phyloP scores from a whole-genome alignment of 192 early-diverging fungal genomes.

The Rhizoclosmatium globosum region DNA sequence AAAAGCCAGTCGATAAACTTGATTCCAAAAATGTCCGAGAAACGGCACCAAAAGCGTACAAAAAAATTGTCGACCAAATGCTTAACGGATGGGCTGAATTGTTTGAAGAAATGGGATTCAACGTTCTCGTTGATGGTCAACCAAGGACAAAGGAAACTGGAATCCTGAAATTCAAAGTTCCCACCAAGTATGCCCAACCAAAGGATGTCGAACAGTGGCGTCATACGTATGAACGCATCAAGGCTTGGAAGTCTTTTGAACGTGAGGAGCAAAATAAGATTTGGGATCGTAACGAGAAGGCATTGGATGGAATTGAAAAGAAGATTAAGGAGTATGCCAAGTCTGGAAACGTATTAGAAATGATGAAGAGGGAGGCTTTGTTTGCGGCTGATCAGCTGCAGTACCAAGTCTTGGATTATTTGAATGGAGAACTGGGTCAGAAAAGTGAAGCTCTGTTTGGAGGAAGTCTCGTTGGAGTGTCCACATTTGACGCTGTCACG shows the following conservation, averaged over 20 bases:
- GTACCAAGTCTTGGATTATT: conserved; percentile 26
- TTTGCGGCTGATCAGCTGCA: background rate
- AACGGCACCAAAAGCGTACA: conserved; percentile 10
- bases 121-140: conserved; percentile 24
- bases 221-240: conserved; percentile 9
- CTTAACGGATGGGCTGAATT: conserved; percentile 35
- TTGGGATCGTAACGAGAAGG: conserved; percentile 31
- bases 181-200: background rate
- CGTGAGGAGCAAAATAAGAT: conserved; percentile 26
- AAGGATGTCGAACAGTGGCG: conserved; percentile 9
- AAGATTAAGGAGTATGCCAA: conserved; percentile 27
- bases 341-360: background rate
- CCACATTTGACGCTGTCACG: background rate
- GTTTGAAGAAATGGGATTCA: conserved; percentile 33
- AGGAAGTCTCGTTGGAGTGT: background rate
- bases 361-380: background rate
- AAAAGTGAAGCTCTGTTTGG: conserved; percentile 21
- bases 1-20: background rate
- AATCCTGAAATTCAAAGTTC: conserved; percentile 15
- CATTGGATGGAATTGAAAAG: background rate
- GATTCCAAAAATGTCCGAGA: conserved; percentile 7
- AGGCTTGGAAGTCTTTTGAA: conserved; percentile 21
- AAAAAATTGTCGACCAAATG: conserved; percentile 11
- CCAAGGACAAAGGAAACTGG: background rate
- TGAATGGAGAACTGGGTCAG: conserved; percentile 23